Evolutionary conservation across 1,284 basidiomycete genomes (phyloP).

Genomic region (Sporisorium exsertum): DNA sequence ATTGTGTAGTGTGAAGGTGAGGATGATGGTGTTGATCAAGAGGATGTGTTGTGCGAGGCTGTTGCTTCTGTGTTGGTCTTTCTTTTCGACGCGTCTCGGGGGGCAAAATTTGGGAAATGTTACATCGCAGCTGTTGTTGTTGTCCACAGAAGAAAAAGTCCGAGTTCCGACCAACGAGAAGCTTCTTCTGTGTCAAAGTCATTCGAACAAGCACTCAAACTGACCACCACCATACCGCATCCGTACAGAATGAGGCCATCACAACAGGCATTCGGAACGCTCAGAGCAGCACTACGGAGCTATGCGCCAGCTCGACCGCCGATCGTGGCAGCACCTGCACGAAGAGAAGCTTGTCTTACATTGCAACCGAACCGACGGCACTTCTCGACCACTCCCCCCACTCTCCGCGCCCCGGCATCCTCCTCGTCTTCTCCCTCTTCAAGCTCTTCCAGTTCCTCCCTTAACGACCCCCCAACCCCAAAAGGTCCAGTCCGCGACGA

Average conservation of each 20-base stretch:
- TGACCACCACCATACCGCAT: background rate
- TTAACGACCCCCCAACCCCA: background rate
- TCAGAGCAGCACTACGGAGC: slow-evolving; percentile 3
- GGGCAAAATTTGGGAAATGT: background rate
- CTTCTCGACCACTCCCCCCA: background rate
- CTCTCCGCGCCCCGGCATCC: background rate
- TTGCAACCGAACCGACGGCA: background rate
- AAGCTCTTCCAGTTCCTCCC: slow-evolving; percentile 3
- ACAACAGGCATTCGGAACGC: background rate
- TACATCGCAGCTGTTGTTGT: background rate
- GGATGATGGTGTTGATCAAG: slow-evolving; percentile 9
- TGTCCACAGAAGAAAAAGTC: background rate
- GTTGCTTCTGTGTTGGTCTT: slow-evolving; percentile 11
- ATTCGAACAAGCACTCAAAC: background rate
- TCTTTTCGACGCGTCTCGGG: slow-evolving; percentile 5
- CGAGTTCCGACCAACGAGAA: background rate
- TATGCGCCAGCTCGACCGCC: background rate
- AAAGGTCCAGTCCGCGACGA: slow-evolving; percentile 44
- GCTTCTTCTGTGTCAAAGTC: background rate
- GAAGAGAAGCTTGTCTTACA: background rate
- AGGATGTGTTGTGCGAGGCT: background rate
- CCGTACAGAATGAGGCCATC: slow-evolving; percentile 7
- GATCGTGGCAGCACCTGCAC: background rate
- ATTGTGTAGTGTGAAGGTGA: slow-evolving; percentile 1
- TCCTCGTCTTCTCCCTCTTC: background rate